A percentile compares a stretch with the other conserved stretches of the same genome.
Conservation (phyloP, 306 rosid genomes). For the Cicer chorassanicum region DNA sequence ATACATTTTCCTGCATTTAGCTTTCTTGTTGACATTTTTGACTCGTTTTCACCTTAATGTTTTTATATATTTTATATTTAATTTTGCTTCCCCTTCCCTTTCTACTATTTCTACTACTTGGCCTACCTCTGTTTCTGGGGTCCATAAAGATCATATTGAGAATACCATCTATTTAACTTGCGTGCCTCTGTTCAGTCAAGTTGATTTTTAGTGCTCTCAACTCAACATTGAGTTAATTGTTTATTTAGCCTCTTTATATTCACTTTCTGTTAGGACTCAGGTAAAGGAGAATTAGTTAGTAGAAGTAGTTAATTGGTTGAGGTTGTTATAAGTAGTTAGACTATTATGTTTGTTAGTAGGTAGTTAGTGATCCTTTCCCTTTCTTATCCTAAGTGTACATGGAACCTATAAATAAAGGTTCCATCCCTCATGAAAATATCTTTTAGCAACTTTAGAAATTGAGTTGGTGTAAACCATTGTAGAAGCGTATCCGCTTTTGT, state of each 20-base stretch:
- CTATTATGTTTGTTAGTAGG: too few species aligned
- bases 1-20: conserved; percentile 5
- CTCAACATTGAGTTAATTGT: conserved; percentile 34
- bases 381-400: too few species aligned
- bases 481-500: too few species aligned
- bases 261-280: too few species aligned
- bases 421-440: too few species aligned
- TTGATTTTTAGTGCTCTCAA: conserved; percentile 27
- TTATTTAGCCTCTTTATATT: conserved; percentile 7
- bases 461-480: too few species aligned
- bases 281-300: too few species aligned
- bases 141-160: conserved; percentile 2
- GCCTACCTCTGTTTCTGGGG: neutral
- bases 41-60: conserved; percentile 36
- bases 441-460: too few species aligned
- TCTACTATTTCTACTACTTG: conserved; percentile 4
- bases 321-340: too few species aligned
- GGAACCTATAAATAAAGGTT: too few species aligned
- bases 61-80: conserved; percentile 10
- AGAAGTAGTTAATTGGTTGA: too few species aligned
- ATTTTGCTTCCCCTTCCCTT: conserved; percentile 19
- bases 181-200: conserved; percentile 30
- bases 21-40: conserved; percentile 23
- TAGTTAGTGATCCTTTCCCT: too few species aligned
- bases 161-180: conserved; percentile 18